Conservation (phyloP, 116 monocot genomes). For the Cymodocea nodosa region DNA sequence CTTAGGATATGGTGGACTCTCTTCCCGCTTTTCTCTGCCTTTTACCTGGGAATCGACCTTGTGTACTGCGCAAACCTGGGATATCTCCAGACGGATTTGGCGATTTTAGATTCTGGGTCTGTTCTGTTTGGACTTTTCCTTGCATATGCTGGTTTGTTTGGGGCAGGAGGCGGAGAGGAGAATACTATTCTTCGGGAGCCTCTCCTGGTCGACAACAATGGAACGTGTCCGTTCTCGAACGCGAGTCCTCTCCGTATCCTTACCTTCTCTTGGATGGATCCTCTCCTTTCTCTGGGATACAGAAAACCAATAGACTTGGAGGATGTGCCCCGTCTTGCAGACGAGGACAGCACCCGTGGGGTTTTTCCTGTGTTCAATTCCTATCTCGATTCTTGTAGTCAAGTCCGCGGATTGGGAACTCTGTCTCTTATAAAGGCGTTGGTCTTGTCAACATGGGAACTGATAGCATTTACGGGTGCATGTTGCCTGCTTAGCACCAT, state of each 20-base stretch:
- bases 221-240: slow-evolving; percentile 23
- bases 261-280: slow-evolving; percentile 66
- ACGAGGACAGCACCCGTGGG: slow-evolving; percentile 26
- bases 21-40: slow-evolving; percentile 30
- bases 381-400: slow-evolving; percentile 29
- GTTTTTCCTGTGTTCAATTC: slow-evolving; percentile 30
- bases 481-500: slow-evolving; percentile 30
- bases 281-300: slow-evolving; percentile 46
- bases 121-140: slow-evolving; percentile 23
- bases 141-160: slow-evolving; percentile 23
- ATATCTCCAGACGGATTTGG: slow-evolving; percentile 16
- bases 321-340: slow-evolving; percentile 43
- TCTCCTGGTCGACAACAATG: slow-evolving; percentile 30
- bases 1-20: slow-evolving; percentile 64
- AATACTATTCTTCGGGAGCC: slow-evolving; percentile 25
- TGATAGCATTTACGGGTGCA: slow-evolving; percentile 38
- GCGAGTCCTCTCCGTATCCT: slow-evolving; percentile 41
- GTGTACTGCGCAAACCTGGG: slow-evolving; percentile 10
- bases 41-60: slow-evolving; percentile 26
- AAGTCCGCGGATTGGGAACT: slow-evolving; percentile 10
- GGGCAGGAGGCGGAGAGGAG: slow-evolving; percentile 10
- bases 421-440: slow-evolving; percentile 39
- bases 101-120: slow-evolving; percentile 44
- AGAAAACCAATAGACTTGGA: slow-evolving; percentile 43
- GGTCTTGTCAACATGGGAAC: slow-evolving; percentile 22